These are phyloP conservation scores for Aspergillus campestris DNA, from an alignment of 495 filamentous ascomycete genomes.

Conservation along the genomic window DNA sequence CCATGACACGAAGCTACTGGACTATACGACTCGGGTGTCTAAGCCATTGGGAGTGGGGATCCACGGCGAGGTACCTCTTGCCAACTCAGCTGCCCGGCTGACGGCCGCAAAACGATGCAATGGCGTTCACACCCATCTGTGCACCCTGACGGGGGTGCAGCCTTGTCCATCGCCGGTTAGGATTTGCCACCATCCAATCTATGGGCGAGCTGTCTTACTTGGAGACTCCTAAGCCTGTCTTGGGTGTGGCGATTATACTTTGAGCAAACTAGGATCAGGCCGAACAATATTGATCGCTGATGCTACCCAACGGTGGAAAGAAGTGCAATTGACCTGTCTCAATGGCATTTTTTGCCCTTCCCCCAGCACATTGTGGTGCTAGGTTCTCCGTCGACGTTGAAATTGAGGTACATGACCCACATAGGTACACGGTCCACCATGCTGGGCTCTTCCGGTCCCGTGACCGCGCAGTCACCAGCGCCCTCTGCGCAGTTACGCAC, in stretches of 20 bases:
- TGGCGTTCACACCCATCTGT: constrained; percentile 6
- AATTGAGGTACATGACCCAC: constrained; percentile 39
- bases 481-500: constrained; percentile 31
- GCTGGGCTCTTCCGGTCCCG: constrained; percentile 35
- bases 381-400: constrained; percentile 27
- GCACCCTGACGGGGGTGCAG: constrained; percentile 14
- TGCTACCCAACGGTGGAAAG: constrained; percentile 19
- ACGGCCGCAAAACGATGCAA: constrained; percentile 19
- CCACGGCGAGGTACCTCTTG: constrained; percentile 28
- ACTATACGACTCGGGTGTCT: constrained; percentile 14
- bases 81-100: constrained; percentile 27
- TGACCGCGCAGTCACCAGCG: constrained; percentile 35
- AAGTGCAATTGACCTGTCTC: too few species aligned
- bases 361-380: background rate
- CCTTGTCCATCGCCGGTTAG: constrained; percentile 18
- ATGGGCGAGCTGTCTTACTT: constrained; percentile 24
- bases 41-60: constrained; percentile 13
- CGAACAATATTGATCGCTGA: constrained; percentile 12
- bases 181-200: constrained; percentile 25
- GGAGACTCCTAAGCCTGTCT: constrained; percentile 13
- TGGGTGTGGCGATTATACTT: constrained; percentile 19
- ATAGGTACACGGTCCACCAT: constrained; percentile 26
- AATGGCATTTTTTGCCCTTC: too few species aligned
- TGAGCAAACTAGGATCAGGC: constrained; percentile 28
- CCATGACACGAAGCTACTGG: constrained; percentile 22